These are phyloP conservation scores for Butyriboletus appendiculatus DNA, from an alignment of 1,284 basidiomycete genomes.

Conservation along the genomic window DNA sequence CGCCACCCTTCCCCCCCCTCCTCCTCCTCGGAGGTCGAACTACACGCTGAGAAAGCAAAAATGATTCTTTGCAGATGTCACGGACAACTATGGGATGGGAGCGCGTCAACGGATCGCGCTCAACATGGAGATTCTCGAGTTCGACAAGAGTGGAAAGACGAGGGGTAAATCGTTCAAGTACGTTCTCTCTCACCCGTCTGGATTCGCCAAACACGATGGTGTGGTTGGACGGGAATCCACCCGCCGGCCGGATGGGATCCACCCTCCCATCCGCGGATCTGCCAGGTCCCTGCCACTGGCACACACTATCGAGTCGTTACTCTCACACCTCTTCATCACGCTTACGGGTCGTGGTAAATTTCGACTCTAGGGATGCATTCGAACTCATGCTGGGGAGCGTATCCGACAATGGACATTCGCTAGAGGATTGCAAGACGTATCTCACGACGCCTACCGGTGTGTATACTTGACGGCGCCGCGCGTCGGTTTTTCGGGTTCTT, in stretches of 20 bases:
- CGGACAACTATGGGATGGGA: constrained; percentile 60
- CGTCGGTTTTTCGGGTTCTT: not conserved
- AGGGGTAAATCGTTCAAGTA: constrained; percentile 19
- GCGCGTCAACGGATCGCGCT: constrained; percentile 16
- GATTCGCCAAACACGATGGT: not conserved
- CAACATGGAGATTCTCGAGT: constrained; percentile 42
- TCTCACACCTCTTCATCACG: constrained; percentile 8
- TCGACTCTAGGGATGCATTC: constrained; percentile 25
- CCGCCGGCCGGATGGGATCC: not conserved
- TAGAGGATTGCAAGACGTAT: constrained; percentile 27
- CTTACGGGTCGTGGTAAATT: constrained; percentile 20
- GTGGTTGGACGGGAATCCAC: not conserved
- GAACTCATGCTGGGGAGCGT: constrained; percentile 24
- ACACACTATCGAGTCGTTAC: too few relatives aligned
- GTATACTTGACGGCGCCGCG: not conserved
- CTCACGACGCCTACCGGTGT: constrained; percentile 26
- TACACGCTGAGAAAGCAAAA: not conserved
- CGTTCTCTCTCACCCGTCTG: not conserved
- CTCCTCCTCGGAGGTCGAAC: not conserved
- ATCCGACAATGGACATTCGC: constrained; percentile 22
- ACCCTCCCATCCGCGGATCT: constrained; percentile 4
- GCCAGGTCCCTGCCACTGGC: too few relatives aligned
- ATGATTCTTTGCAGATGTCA: constrained; percentile 55
- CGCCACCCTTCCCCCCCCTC: constrained; percentile 21
- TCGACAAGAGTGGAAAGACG: constrained; percentile 44